Evolutionary conservation across 2,329 filamentous ascomycete species (phyloP), one percentile per base, ranked within the genome.

Genomic region (Talaromyces funiculosus): DNA sequence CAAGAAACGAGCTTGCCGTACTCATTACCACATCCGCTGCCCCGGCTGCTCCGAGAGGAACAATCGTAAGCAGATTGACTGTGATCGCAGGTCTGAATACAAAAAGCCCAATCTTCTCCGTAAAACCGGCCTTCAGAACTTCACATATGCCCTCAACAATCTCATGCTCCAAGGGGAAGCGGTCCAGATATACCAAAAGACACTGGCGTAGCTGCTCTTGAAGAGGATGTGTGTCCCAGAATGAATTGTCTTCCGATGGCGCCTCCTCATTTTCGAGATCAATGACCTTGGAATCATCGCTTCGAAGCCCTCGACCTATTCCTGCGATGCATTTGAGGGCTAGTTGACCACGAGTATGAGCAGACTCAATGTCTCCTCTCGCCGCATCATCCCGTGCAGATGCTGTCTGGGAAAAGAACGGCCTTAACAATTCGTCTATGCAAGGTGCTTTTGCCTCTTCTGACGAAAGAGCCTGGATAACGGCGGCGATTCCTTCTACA

Each of bases 141-240:
- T 79, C 76, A 64, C 77, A 80, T 7, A 75, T 72, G 6, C 76
- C 74, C 66, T 78, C 77, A 20, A 79, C 73, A 9, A 79, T 75
- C n/a, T 69, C 68, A 51, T 69, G 70, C 56, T 78, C 76, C 33
- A 72, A 65, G 7, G 73, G 71, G 38, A 78, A 77, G 24, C 73
- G 69, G 31, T 70, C 70, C 53, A 76, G 68, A n/a, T 78, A 67
- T 24, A 74, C 69, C 31, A 75, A 68, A 66, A 79, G 69, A 24
- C 73, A 73, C 61, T 77, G 69, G 67, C 78, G 73, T 24, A 77
- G 72, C 42, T 73, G 61, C 29, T 65, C 68, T 61, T 77, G 75
- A 6, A 70, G 64, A 18, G 67, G 65, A 7, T 71, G 70, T n/a
- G 65, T 65, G 51, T 70, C 72, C 75, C 75, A 77, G 56, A 76